Base-by-base conservation (phyloP, 192 early-diverging fungal genomes). In the Linnemannia zychae region DNA sequence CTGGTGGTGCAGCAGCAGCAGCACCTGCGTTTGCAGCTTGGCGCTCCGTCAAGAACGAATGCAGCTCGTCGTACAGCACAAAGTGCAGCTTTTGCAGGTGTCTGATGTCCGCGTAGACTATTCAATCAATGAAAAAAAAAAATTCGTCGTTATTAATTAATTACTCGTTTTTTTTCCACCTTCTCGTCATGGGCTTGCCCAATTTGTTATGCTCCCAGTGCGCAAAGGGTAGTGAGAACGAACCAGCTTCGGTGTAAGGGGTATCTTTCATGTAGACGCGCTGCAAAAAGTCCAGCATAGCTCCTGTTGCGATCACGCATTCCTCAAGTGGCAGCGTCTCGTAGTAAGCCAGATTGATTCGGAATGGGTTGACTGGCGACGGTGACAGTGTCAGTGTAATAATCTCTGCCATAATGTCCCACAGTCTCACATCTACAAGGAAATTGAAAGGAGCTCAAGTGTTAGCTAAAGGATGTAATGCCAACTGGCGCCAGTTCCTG, bases 361-460 rank as follows among this genome's bases (percentile, higher is more conserved):
- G 88, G 81, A 94, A 95, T 1, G 94, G 94, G 81, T 95, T 95
- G 63, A 91, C 84, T 1, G 92, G 92, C 40, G 91, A 89, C 52
- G 89, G 90, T 44, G 76, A 78, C 71, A 93, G 67, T 15, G 92
- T 88, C 22, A 91, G 82, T 44, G 89, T 89, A 17, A 95, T 90
- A 24, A 95, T 90, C 83, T 95, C 94, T 18, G 92, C 94, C 49
- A 95, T 85, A 12, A 95, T 91, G 67, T 95, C 92, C 91, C 93
- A 92, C 4, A 92, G 88, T 3, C 89, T 77, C 22, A 94, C 88
- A 74, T 95, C 93, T 87, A 69, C 6, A 53, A 36, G 4, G 46
- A 20, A 7, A 78, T 31, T 18, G 1, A 65, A 48, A 6, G 31
- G 33, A 24, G 48, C 16, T 70, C 11, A 11, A 65, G 38, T 20